Percentiles rank a stretch among this genome's conserved stretches.
Conservation (phyloP, 1,284 basidiomycete species). For the Wolfiporia cocos region DNA sequence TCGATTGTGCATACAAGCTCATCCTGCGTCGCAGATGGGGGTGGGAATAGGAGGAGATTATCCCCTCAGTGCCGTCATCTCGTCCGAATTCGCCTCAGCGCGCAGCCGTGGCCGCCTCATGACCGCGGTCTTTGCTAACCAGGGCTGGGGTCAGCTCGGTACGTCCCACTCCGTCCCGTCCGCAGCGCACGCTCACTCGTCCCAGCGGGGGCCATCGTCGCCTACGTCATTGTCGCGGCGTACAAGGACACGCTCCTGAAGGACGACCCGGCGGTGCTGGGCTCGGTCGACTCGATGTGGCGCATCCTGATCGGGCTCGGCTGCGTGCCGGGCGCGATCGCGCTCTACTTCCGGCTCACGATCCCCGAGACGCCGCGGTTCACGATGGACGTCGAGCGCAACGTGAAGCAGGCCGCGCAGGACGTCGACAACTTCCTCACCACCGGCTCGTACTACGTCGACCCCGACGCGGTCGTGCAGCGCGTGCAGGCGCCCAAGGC, state of each 20-base stretch:
- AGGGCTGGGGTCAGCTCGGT: slow-evolving; percentile 50
- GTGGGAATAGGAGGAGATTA: slow-evolving; percentile 53
- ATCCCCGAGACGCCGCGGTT: slow-evolving; percentile 80
- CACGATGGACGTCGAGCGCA: slow-evolving; percentile 87
- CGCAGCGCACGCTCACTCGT: not conserved
- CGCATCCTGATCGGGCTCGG: slow-evolving; percentile 68
- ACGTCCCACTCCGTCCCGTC: slow-evolving; percentile 20
- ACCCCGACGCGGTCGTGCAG: slow-evolving; percentile 53
- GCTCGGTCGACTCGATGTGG: slow-evolving; percentile 57
- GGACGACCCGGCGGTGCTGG: slow-evolving; percentile 30
- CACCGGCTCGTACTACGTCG: slow-evolving; percentile 40
- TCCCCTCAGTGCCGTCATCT: slow-evolving; percentile 43
- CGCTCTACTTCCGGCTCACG: slow-evolving; percentile 74
- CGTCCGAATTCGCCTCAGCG: slow-evolving; percentile 59
- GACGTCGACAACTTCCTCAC: slow-evolving; percentile 67
- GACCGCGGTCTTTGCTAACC: slow-evolving; percentile 49
- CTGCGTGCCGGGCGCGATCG: slow-evolving; percentile 58
- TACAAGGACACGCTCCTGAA: slow-evolving; percentile 47
- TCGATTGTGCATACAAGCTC: no score
- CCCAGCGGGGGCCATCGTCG: slow-evolving; percentile 45
- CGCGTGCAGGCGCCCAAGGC: slow-evolving; percentile 63
- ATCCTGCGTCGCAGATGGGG: slow-evolving; percentile 32
- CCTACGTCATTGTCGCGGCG: slow-evolving; percentile 47
- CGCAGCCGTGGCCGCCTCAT: slow-evolving; percentile 50
- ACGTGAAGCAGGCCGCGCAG: slow-evolving; percentile 65